These are phyloP conservation scores for Aspergillus hiratsukae DNA, from an alignment of 2,329 filamentous ascomycete species.

Conservation along the genomic window DNA sequence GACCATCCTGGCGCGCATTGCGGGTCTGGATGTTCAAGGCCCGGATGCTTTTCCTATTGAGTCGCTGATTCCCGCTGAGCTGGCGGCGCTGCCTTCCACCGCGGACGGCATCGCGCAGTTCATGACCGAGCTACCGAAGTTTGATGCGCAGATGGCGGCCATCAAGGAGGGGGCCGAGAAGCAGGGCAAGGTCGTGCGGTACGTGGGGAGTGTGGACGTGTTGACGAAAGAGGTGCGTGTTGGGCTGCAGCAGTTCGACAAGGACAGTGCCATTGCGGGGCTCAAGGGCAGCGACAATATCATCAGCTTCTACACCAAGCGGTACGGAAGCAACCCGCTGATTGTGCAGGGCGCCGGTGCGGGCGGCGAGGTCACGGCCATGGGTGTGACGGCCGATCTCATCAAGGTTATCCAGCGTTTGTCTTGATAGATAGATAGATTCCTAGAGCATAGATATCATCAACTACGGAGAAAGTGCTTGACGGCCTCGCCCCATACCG, in stretches of 20 bases:
- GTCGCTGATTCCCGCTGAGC: constrained; percentile 81
- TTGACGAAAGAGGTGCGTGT: constrained; percentile 79
- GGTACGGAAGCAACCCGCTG: constrained; percentile 84
- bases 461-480: constrained; percentile 44
- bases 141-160: constrained; percentile 85
- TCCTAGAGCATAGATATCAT: background rate
- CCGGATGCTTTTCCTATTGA: constrained; percentile 90
- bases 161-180: constrained; percentile 79
- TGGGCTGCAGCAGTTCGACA: constrained; percentile 83
- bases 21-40: constrained; percentile 74
- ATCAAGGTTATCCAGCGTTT: constrained; percentile 74
- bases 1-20: constrained; percentile 85
- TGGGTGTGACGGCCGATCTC: constrained; percentile 93
- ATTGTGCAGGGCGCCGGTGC: constrained; percentile 94
- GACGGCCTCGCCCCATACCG: constrained; percentile 54
- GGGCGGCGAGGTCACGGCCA: constrained; percentile 91
- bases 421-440: too few relatives aligned
- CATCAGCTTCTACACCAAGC: constrained; percentile 95
- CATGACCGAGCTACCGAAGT: constrained; percentile 70
- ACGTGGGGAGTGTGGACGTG: constrained; percentile 90
- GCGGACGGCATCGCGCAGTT: constrained; percentile 69
- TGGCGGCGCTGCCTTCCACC: constrained; percentile 65
- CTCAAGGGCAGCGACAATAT: constrained; percentile 98
- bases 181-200: constrained; percentile 87
- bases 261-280: constrained; percentile 83